Percentiles rank a stretch among this genome's conserved stretches.
Conservation (phyloP, 352 stramenopile species). For the Phytophthora pini region DNA sequence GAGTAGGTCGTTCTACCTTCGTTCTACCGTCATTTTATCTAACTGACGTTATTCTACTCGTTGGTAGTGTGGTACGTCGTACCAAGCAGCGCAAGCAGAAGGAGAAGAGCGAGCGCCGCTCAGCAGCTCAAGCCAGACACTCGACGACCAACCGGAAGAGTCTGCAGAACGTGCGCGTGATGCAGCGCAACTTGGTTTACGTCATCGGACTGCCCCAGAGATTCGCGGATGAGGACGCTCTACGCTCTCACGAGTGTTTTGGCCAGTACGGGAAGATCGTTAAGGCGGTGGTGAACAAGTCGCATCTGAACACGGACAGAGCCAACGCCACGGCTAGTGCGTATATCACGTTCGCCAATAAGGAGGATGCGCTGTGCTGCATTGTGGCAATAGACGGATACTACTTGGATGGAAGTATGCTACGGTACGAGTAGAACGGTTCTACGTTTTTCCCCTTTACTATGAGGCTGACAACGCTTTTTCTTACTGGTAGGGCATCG, state of each 20-base stretch:
- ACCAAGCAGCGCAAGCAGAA: conserved; percentile 88
- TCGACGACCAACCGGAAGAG: conserved; percentile 72
- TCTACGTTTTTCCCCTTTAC: neutral
- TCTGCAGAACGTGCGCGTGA: conserved; percentile 91
- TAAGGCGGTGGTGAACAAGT: conserved; percentile 94
- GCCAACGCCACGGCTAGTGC: conserved; percentile 85
- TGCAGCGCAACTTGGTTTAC: conserved; percentile 96
- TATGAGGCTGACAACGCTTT: neutral
- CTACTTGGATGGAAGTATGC: conserved; percentile 80
- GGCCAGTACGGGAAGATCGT: conserved; percentile 94
- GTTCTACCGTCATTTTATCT: neutral
- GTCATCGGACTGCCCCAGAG: conserved; percentile 90
- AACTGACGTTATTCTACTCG: neutral
- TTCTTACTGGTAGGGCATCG: conserved; percentile 63
- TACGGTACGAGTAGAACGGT: conserved; percentile 46
- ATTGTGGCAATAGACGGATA: conserved; percentile 94
- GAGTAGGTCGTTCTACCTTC: conserved; percentile 57
- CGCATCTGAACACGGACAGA: conserved; percentile 71
- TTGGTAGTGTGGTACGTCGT: conserved; percentile 68
- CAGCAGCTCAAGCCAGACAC: conserved; percentile 46
- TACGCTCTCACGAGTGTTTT: conserved; percentile 91
- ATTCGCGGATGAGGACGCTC: conserved; percentile 84
- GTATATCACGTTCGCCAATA: conserved; percentile 94
- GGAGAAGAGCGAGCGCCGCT: conserved; percentile 83
- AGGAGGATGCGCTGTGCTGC: conserved; percentile 91